Base-by-base conservation (phyloP, 2,329 filamentous ascomycete species). In the Aureobasidium sp. region DNA sequence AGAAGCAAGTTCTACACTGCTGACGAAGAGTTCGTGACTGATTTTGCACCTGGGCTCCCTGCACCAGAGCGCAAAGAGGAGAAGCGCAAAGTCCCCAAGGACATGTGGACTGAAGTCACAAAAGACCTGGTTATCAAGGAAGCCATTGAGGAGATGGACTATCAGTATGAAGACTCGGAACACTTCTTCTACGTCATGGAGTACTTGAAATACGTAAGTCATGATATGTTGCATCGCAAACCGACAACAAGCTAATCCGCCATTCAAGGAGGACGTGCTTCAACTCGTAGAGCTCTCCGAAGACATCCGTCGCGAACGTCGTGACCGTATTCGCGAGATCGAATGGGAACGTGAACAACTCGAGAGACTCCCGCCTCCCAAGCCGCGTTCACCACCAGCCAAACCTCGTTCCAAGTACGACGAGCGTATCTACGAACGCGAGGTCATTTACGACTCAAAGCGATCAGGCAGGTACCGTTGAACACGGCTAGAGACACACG, bases 81-180 rank as follows among this genome's bases (percentile, higher is more conserved):
- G 27, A 63, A 64, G 15, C 64, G 63, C 33, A 68, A 68, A 63
- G 66, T 65, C 11, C 66, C 66, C 37, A 77, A 75, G 66, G 77
- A 79, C 64, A 89, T 96, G 78, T 97, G 93, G 93, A 99, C 94
- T 0, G 94, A 97, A 75, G 91, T 99, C 68, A 96, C 93, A 49
- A 96, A 96, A 76, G 92, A 96, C 67, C 77, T 97, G 39, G 90
- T 97, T 17, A 81, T 87, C 63, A 85, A 88, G 58, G 91, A 97
- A 72, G 94, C 94, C 19, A 89, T 97, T 66, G 87, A 96, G 67
- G 81, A 88, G 69, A 77, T 87, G 70, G 90, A 90, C 2, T 97
- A 96, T 74, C 86, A 90, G 64, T 97, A 87, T 70, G 91, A 97
- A 72, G 92, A 97, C 79, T 94, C 90, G 0, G 88, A 91, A 60